These are phyloP conservation scores for Cerioporus squamosus DNA, from an alignment of 1,284 basidiomycete species.

Conservation along the genomic window DNA sequence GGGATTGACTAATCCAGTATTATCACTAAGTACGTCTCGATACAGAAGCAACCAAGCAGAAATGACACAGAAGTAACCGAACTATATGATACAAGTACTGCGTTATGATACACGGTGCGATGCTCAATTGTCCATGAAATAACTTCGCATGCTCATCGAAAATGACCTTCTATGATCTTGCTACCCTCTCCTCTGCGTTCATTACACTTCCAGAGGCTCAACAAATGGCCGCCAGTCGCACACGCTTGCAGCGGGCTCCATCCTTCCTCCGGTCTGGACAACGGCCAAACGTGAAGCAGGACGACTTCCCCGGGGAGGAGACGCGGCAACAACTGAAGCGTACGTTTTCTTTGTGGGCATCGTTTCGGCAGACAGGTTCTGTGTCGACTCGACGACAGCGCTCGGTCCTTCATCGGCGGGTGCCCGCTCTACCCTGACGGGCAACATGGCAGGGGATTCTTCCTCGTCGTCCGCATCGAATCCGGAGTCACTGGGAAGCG, in stretches of 20 bases:
- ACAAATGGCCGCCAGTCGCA: slow-evolving; percentile 1
- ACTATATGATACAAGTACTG: too few relatives aligned
- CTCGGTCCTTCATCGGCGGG: background rate
- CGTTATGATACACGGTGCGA: too few relatives aligned
- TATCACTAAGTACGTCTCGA: background rate
- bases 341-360: slow-evolving; percentile 5
- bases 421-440: background rate
- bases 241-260: background rate
- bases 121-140: too few relatives aligned
- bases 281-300: background rate
- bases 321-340: slow-evolving; percentile 6
- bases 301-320: background rate
- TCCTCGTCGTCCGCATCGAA: slow-evolving; percentile 21
- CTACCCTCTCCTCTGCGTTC: too few relatives aligned
- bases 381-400: background rate
- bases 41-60: too few relatives aligned
- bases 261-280: background rate
- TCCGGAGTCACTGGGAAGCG: slow-evolving; percentile 7
- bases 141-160: too few relatives aligned
- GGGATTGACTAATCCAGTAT: background rate
- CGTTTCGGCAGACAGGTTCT: background rate
- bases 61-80: too few relatives aligned
- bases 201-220: slow-evolving; percentile 1
- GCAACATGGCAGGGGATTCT: background rate
- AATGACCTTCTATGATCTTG: too few relatives aligned